Evolutionary conservation across 2,329 filamentous ascomycete species (phyloP), one percentile per base, ranked within the genome.

Genomic region (Alternaria burnsii): DNA sequence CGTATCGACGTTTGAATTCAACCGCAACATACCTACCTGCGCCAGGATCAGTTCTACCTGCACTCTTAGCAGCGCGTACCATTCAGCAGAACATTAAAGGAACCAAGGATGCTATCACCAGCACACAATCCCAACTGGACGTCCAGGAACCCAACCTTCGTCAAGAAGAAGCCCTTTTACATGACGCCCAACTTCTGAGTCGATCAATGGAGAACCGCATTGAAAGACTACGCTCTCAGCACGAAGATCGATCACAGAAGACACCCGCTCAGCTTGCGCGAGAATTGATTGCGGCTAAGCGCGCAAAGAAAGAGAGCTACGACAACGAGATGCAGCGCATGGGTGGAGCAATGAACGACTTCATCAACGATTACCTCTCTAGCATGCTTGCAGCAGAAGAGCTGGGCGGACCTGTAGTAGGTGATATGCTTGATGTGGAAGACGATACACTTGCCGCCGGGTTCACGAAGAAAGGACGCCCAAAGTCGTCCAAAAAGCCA

Each of bases 341-440:
- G 16, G 85, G 91, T 56, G 85, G 84, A 58, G 83, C 86, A 0
- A 83, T 96, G 56, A 86, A 89, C 64, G 81, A 80, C 16, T 96
- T 96, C 71, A 89, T 94, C 58, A 87, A 91, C 62, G 81, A 87
- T 43, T 85, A 87, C 41, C 83, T 97, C 1, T 90, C 91, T 1
- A 80, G 86, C 3, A 91, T 94, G 87, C 82, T 97, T 43, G 92
- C 92, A 7, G 91, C 91, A 1, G 93, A 96, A 79, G 91, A 93
- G 71, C 83, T 94, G 1, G 93, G 93, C 8, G 92, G 93, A 0
- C 92, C 93, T 0, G 89, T 93, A 11, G 91, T 94, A 1, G 91
- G 93, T 4, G 90, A 92, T 66, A 82, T 89, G 68, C 83, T 90
- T 72, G 87, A 91, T 79, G 88, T 82, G 69, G 85, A 82, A 9